Evolutionary conservation across 805 yeast genomes (phyloP), one percentile per base, ranked within the genome.

Genomic region (Saccharomycopsis guyanensis): DNA sequence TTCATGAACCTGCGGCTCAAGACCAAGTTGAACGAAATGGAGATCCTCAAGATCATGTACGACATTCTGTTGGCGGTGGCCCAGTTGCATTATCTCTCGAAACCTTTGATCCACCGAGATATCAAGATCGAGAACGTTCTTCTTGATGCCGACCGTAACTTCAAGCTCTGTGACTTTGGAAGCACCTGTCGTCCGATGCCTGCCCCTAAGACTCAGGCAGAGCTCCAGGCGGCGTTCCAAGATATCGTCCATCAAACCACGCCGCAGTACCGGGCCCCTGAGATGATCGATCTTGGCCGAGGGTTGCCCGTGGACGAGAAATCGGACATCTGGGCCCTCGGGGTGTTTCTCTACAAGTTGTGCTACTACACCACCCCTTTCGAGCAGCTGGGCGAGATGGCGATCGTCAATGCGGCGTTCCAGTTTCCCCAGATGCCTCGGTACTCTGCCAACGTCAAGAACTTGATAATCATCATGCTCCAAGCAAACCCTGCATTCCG

Each of bases 291-390:
- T 57, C 66, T 85, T 29, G 71, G 76, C 42, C 71, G 76, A 48
- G 79, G 86, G 3, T 72, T 74, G 47, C 82, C 91, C 10, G 78
- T 85, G 42, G 85, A 84, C 62, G 93, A 85, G 59, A 85, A 85
- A 60, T 76, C 86, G 43, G 95, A 85, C 60, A 74, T 85, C 19
- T 85, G 95, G 95, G 95, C 94, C 0, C 60, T 85, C 31, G 95
- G 95, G 10, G 76, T 84, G 23, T 81, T 84, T 53, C 61, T 85
- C 29, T 85, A 84, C 66, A 85, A 85, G 59, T 59, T 85, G 41
- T 82, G 93, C 57, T 85, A 82, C 61, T 85, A 82, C 56, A 84
- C 86, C 0, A 85, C 95, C 0, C 95, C 95, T 0, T 85, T 85
- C 58, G 95, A 85, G 60, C 66, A 63, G 25, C 66, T 68, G 38